Evolutionary conservation across 2,329 filamentous ascomycete species (phyloP), one percentile per base, ranked within the genome.

Genomic region (Sporothrix brunneoviolacea): DNA sequence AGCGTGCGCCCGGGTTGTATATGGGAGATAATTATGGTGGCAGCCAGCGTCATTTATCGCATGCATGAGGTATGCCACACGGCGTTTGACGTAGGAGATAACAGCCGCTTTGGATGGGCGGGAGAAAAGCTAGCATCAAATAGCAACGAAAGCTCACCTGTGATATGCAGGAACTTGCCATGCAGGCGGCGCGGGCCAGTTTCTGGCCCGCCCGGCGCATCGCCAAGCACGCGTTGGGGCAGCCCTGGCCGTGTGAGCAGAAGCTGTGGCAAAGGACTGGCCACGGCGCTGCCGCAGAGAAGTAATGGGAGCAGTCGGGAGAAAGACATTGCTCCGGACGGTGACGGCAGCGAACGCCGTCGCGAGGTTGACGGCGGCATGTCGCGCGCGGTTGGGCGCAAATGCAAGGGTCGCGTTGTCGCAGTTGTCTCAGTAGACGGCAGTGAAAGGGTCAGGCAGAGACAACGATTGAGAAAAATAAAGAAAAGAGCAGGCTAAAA

Each of bases 81-180:
- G n/a, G n/a, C n/a, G n/a, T n/a, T n/a, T n/a, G n/a, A n/a, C n/a
- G n/a, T n/a, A n/a, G n/a, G n/a, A 28, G 24, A 5, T 28, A 5
- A 10, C 24, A 5, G 24, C 24, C 24, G 24, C 6, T 28, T 10
- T 5, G 5, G 24, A 28, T 28, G 5, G 24, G 24, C 10, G 24
- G 24, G 24, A 28, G 24, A 10, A 10, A 10, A 28, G 24, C n/a
- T n/a, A n/a, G n/a, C n/a, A n/a, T n/a, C n/a, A n/a, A n/a, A n/a
- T n/a, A n/a, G n/a, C n/a, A n/a, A n/a, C n/a, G 27, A 13, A 16
- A 55, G 65, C 75, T 55, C 71, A 91, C 88, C 90, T 69, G 89
- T 93, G 59, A 95, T 87, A 68, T 95, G 89, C 63, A 95, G 75
- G 70, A 95, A 95, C 64, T 80, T 81, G 57, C 89, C 89, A 57